A percentile compares a stretch with the other conserved stretches of the same genome.
Conservation (phyloP, 108 stramenopile genomes). For the Nannochloropsis granulata region DNA sequence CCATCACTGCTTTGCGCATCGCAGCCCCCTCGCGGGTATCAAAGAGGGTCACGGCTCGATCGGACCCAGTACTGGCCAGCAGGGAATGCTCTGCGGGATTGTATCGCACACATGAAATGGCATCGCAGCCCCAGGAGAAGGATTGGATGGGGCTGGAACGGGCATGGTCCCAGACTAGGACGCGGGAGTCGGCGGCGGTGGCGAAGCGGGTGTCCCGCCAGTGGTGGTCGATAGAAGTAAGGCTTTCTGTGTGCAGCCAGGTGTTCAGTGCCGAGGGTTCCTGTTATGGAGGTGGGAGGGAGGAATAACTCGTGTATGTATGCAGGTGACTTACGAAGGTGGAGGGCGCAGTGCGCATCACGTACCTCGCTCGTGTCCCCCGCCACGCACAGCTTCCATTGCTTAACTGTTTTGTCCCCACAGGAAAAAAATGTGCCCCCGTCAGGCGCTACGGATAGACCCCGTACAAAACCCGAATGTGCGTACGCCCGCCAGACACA, state of each 20-base stretch:
- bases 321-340: not conserved
- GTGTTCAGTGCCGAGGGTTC: not conserved
- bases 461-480: conserved; percentile 42
- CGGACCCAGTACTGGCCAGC: conserved; percentile 68
- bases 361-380: not conserved
- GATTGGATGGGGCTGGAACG: conserved; percentile 62
- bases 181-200: conserved; percentile 63
- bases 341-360: not conserved
- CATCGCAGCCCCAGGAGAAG: conserved; percentile 73
- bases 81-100: conserved; percentile 88
- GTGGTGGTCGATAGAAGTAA: conserved; percentile 86
- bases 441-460: conserved; percentile 46
- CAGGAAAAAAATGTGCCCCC: conserved; percentile 69
- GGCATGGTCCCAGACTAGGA: conserved; percentile 74
- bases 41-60: conserved; percentile 79
- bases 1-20: conserved; percentile 58
- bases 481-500: conserved; percentile 58
- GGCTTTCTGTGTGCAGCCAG: conserved; percentile 40
- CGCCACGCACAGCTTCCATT: conserved; percentile 43
- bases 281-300: not conserved
- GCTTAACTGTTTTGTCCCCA: conserved; percentile 66
- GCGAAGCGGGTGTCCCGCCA: conserved; percentile 62
- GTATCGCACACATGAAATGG: conserved; percentile 68
- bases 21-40: conserved; percentile 68
- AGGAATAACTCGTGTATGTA: conserved; percentile 14